phyloP scores from a whole-genome alignment of 768 basidiomycete species.

The Termitomyces sp. region DNA sequence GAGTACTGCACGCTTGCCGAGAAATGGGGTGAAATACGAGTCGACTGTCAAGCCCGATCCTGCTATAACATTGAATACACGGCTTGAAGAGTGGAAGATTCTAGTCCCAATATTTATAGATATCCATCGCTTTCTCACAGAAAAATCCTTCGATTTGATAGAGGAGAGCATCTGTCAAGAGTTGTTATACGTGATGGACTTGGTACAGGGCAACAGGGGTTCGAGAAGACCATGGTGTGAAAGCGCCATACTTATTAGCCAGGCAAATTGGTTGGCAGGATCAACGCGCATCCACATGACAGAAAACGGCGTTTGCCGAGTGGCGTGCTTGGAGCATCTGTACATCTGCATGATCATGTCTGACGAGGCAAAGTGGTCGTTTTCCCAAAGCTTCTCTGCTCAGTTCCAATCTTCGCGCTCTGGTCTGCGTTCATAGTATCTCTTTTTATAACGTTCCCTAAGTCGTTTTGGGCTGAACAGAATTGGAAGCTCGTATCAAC shows the following conservation, averaged over 20 bases:
- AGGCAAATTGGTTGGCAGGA: too few species aligned
- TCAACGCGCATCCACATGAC: too few species aligned
- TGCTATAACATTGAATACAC: not conserved
- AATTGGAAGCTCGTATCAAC: constrained; percentile 47
- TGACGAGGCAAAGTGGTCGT: constrained; percentile 35
- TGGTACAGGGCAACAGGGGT: not conserved
- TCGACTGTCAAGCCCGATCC: not conserved
- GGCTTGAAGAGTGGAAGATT: not conserved
- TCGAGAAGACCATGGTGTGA: not conserved
- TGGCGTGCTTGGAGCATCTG: too few species aligned
- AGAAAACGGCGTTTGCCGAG: too few species aligned
- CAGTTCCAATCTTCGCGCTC: constrained; percentile 49
- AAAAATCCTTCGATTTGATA: not conserved
- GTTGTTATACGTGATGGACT: not conserved
- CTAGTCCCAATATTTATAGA: not conserved
- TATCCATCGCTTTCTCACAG: not conserved
- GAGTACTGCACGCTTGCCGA: not conserved
- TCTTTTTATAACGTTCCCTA: constrained; percentile 12
- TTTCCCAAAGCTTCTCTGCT: constrained; percentile 49
- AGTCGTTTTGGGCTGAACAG: constrained; percentile 31
- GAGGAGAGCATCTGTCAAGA: not conserved
- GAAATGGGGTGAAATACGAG: not conserved
- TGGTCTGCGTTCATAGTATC: constrained; percentile 40
- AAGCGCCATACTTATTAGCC: too few species aligned
- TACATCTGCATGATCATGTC: too few species aligned